phyloP scores from a whole-genome alignment of 116 monocot species.

The Dioscorea cayenensis region DNA sequence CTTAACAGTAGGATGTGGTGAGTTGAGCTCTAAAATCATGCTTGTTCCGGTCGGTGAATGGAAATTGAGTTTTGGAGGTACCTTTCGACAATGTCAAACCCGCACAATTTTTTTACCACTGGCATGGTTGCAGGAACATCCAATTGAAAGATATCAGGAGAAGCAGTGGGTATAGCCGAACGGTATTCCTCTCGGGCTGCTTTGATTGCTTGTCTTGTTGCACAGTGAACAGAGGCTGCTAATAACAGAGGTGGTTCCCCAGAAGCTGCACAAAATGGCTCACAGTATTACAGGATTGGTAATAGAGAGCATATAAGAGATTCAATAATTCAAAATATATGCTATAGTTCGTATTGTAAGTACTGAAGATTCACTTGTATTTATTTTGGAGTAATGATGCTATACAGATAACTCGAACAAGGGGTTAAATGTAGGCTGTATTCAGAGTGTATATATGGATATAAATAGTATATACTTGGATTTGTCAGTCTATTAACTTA shows the following conservation, averaged over 20 bases:
- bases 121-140: conserved; percentile 90
- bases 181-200: conserved; percentile 47
- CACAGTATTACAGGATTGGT: not conserved
- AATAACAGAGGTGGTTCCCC: conserved; percentile 88
- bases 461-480: too few relatives aligned
- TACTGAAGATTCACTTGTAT: too few relatives aligned
- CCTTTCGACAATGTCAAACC: conserved; percentile 65
- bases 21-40: too few relatives aligned
- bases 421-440: too few relatives aligned
- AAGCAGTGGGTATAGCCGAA: conserved; percentile 15
- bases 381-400: too few relatives aligned
- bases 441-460: too few relatives aligned
- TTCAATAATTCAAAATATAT: too few relatives aligned
- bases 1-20: too few relatives aligned
- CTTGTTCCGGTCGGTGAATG: not conserved
- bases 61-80: conserved; percentile 29
- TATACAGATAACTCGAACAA: too few relatives aligned
- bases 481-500: too few relatives aligned
- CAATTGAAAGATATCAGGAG: conserved; percentile 39
- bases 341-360: too few relatives aligned
- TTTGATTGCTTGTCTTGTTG: conserved; percentile 71
- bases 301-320: too few relatives aligned
- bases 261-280: conserved; percentile 49
- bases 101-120: conserved; percentile 72
- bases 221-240: conserved; percentile 77